Evolutionary conservation across 345 rosid genomes (phyloP), one percentile per base, ranked within the genome.

Genomic region (Brassica cretica): DNA sequence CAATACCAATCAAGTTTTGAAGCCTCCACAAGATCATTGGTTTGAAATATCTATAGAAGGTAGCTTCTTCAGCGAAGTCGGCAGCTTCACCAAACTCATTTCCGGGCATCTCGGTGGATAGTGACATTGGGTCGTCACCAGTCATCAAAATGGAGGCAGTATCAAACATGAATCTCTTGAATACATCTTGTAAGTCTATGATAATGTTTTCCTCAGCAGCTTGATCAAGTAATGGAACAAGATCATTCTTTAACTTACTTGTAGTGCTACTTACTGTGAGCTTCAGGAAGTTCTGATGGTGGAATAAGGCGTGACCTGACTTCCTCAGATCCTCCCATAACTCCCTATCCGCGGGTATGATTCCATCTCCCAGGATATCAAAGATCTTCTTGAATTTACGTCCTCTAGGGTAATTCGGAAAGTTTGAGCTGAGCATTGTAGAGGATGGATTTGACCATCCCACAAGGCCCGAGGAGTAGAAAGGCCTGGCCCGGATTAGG

Each of bases 111-210:
- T 35, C 30, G 4, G 11, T 25, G 35, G 78, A 66, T 24, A 74
- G 66, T 5, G 72, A 56, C 72, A 15, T 56, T 66, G 18, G 66
- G 27, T 75, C 72, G 5, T 53, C n/a, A 60, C 78, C 64, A 76
- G 64, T 33, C 44, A 11, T 16, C 78, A 70, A n/a, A 75, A 58
- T 58, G 5, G 59, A 75, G 0, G 66, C 32, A 19, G 44, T 77
- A 32, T 84, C 83, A 32, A 77, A 86, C 1, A 27, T 74, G 59
- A 80, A 82, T 18, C 85, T 59, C 1, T 80, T 59, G 5, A 84
- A 68, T 4, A 86, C 18, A 35, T 82, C 85, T 73, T 84, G 82
- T 5, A 61, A 76, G 68, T 76, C 74, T 5, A 76, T 21, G 14
- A 61, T 5, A 16, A 62, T 69, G 63, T 37, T 63, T n/a, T 63